A percentile compares a stretch with the other conserved stretches of the same genome.
Conservation (phyloP, 2,329 filamentous ascomycete genomes). For the Monosporascus sp. region DNA sequence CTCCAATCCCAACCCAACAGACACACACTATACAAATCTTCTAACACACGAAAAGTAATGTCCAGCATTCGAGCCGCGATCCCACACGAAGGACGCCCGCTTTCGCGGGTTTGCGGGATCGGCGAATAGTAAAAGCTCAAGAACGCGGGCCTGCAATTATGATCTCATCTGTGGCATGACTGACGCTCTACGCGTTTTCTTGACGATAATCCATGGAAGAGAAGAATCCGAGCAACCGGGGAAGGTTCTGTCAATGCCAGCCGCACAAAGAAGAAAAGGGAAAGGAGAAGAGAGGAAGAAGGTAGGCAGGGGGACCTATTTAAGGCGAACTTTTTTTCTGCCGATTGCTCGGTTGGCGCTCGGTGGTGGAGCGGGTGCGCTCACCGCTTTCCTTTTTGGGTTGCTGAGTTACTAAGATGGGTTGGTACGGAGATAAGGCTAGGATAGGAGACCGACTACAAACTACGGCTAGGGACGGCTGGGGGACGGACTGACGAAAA, state of each 20-base stretch:
- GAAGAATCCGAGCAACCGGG: conserved; percentile 74
- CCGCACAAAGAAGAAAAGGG: conserved; percentile 70
- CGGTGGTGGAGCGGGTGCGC: too few species aligned
- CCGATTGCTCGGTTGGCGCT: too few species aligned
- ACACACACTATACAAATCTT: neutral
- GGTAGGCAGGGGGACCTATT: too few species aligned
- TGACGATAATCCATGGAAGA: conserved; percentile 42
- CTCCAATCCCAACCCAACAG: neutral
- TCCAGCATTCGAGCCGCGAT: conserved; percentile 47
- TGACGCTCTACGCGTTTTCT: conserved; percentile 52
- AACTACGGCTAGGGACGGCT: too few species aligned
- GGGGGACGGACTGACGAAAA: too few species aligned
- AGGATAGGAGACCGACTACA: too few species aligned
- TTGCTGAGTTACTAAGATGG: too few species aligned
- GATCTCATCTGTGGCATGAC: conserved; percentile 67
- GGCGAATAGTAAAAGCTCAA: conserved; percentile 11
- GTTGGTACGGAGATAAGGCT: too few species aligned
- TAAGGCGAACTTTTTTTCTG: too few species aligned
- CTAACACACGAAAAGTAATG: conserved; percentile 30
- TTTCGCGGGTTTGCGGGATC: conserved; percentile 3
- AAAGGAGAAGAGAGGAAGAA: conserved; percentile 24
- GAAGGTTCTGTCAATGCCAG: conserved; percentile 65
- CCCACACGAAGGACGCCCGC: conserved; percentile 6
- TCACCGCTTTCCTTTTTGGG: too few species aligned
- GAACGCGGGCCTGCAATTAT: conserved; percentile 50